A percentile compares a stretch with the other conserved stretches of the same genome.
phyloP scores from a whole-genome alignment of 768 basidiomycete species.

The Russula vinacea region DNA sequence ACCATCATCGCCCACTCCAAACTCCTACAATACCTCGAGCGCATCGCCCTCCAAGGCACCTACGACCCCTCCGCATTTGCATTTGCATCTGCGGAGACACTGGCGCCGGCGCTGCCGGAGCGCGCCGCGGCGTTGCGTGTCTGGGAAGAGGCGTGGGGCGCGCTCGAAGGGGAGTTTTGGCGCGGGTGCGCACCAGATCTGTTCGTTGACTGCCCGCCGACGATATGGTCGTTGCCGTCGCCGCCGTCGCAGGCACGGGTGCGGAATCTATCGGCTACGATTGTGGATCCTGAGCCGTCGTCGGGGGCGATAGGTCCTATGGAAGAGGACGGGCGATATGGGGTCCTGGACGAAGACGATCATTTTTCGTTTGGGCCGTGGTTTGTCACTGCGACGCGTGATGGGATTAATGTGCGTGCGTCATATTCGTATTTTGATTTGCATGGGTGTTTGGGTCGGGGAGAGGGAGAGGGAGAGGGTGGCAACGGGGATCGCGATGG shows the following conservation, averaged over 20 bases:
- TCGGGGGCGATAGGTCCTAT: too few species aligned
- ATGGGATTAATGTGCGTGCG: neutral
- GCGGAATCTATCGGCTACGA: neutral
- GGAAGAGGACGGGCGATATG: too few species aligned
- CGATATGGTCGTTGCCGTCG: too few species aligned
- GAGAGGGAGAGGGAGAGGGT: neutral
- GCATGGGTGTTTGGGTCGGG: neutral
- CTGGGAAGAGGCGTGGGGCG: neutral
- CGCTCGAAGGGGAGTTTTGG: neutral
- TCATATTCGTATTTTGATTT: conserved; percentile 3
- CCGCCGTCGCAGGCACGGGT: neutral
- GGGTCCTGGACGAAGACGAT: neutral
- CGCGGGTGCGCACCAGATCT: neutral
- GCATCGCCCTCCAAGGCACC: neutral
- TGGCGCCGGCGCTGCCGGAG: neutral
- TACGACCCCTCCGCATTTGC: neutral
- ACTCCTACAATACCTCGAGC: neutral
- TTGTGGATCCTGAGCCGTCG: neutral
- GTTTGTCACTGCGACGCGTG: neutral
- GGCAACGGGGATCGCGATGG: too few species aligned
- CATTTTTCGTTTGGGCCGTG: conserved; percentile 5
- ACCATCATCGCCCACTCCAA: neutral
- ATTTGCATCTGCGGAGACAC: neutral
- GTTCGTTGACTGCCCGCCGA: neutral
- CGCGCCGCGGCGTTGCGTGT: neutral